A percentile compares a stretch with the other conserved stretches of the same genome.
Evolutionary conservation across 179 eudicot genomes (phyloP).

Genomic region (Beta macrorhiza): DNA sequence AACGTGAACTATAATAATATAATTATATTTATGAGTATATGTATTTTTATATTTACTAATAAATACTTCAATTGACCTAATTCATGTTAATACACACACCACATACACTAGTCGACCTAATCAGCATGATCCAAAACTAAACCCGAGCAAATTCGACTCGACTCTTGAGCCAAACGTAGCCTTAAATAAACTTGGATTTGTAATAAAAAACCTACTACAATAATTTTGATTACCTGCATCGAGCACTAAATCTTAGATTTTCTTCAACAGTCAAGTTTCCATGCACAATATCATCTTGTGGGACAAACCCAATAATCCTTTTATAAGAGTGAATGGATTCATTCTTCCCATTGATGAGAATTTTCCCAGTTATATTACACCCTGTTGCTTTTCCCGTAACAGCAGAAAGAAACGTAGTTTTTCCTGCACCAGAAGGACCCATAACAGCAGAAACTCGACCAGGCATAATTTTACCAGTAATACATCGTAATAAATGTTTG

Average conservation of each 20-base stretch:
- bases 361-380: constrained; percentile 57
- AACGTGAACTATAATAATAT: no score
- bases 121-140: no score
- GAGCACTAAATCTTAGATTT: constrained; percentile 81
- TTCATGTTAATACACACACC: no score
- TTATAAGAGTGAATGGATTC: constrained; percentile 69
- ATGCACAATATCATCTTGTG: constrained; percentile 97
- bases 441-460: constrained; percentile 91
- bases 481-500: constrained; percentile 63
- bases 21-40: no score
- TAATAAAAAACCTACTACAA: no score
- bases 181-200: neutral
- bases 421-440: constrained; percentile 99
- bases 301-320: constrained; percentile 86
- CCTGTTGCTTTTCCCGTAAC: constrained; percentile 72
- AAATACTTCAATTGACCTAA: no score
- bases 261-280: constrained; percentile 93
- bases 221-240: constrained; percentile 60
- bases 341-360: constrained; percentile 67
- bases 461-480: constrained; percentile 75
- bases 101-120: no score
- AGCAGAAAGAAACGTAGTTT: constrained; percentile 90
- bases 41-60: no score
- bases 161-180: no score
- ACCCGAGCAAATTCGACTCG: no score